These are phyloP conservation scores for Boletus semigastroideus DNA, from an alignment of 1,284 basidiomycete species.

Conservation along the genomic window DNA sequence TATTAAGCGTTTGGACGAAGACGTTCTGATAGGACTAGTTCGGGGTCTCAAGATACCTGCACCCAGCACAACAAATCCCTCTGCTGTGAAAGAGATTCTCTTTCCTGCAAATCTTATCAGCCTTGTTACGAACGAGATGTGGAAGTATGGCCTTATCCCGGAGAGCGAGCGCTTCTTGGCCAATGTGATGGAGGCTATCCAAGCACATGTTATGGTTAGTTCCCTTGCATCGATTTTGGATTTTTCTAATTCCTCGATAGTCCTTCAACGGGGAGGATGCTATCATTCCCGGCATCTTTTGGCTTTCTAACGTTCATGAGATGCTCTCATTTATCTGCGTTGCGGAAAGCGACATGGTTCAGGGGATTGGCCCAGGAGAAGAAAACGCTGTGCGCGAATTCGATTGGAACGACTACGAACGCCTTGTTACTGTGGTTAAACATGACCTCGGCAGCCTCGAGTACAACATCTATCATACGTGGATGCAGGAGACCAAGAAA, in stretches of 20 bases:
- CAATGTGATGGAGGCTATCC: slow-evolving; percentile 98
- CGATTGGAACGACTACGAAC: slow-evolving; percentile 97
- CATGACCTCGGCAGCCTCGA: slow-evolving; percentile 98
- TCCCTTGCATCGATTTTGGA: slow-evolving; percentile 1
- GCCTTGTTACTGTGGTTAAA: slow-evolving; percentile 95
- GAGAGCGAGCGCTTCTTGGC: slow-evolving; percentile 98
- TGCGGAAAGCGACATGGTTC: slow-evolving; percentile 96
- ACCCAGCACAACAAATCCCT: slow-evolving; percentile 88
- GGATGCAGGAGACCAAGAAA: slow-evolving; percentile 99
- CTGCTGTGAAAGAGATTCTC: slow-evolving; percentile 94
- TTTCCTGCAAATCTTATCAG: slow-evolving; percentile 99
- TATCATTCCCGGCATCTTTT: slow-evolving; percentile 96
- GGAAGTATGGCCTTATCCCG: slow-evolving; percentile 97
- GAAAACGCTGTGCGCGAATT: slow-evolving; percentile 89
- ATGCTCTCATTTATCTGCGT: slow-evolving; percentile 99
- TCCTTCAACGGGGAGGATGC: slow-evolving; percentile 93
- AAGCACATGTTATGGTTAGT: slow-evolving; percentile 95
- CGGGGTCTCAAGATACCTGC: slow-evolving; percentile 92
- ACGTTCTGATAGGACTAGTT: slow-evolving; percentile 90
- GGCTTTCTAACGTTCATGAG: slow-evolving; percentile 99
- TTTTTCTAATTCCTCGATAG: slow-evolving; percentile 39
- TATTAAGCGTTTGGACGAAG: slow-evolving; percentile 89
- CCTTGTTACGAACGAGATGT: slow-evolving; percentile 99
- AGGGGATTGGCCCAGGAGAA: slow-evolving; percentile 96
- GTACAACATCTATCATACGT: slow-evolving; percentile 99